Evolutionary conservation across 768 basidiomycete genomes (phyloP).

Genomic region (Suillus cothurnatus): DNA sequence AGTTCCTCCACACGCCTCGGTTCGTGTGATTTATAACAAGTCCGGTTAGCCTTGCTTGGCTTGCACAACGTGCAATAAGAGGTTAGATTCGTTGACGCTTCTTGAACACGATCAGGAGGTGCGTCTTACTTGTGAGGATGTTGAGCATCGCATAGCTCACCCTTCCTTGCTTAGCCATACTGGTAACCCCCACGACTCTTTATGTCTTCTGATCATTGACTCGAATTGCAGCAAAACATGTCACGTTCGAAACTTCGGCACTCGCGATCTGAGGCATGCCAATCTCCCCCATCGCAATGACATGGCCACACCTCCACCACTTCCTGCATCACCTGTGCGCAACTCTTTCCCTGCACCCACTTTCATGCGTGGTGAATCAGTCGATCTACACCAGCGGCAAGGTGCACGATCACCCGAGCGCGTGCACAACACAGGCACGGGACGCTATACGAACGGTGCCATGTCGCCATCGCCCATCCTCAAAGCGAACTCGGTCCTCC

Average conservation of each 20-base stretch:
- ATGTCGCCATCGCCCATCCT: conserved; percentile 34
- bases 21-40: conserved; percentile 10
- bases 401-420: conserved; percentile 31
- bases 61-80: conserved; percentile 74
- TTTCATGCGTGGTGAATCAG: conserved; percentile 29
- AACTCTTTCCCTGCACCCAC: conserved; percentile 26
- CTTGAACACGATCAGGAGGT: conserved; percentile 87
- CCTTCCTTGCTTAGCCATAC: conserved; percentile 38
- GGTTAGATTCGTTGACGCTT: conserved; percentile 74
- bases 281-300: conserved; percentile 60
- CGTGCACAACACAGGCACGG: conserved; percentile 27
- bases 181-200: conserved; percentile 34
- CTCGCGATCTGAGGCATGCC: conserved; percentile 68
- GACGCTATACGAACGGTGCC: conserved; percentile 13
- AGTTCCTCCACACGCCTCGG: conserved; percentile 3
- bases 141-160: conserved; percentile 7
- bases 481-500: conserved; percentile 44
- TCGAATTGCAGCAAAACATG: conserved; percentile 69
- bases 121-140: conserved; percentile 24
- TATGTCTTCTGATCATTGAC: background rate
- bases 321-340: conserved; percentile 31
- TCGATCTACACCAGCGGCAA: conserved; percentile 29
- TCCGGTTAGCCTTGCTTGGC: conserved; percentile 70
- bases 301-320: conserved; percentile 34
- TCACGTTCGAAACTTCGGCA: conserved; percentile 79